phyloP scores from a whole-genome alignment of 2,329 filamentous ascomycete species.

The Fusarium sp. region DNA sequence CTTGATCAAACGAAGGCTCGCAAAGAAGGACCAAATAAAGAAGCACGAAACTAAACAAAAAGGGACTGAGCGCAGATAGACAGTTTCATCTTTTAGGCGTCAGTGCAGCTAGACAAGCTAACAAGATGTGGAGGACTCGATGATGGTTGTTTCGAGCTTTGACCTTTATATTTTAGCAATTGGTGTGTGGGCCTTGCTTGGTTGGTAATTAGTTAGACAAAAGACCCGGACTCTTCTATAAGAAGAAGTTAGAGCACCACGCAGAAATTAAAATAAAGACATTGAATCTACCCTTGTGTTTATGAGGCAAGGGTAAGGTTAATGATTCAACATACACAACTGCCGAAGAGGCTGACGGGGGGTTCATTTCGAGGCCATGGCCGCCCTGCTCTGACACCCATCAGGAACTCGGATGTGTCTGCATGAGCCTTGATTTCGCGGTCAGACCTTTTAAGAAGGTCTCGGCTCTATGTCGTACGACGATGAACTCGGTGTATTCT shows the following conservation, averaged over 20 bases:
- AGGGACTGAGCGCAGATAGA: neutral
- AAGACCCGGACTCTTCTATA: neutral
- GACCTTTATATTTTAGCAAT: neutral
- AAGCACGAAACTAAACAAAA: conserved; percentile 2
- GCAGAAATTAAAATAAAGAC: neutral
- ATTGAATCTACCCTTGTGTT: neutral
- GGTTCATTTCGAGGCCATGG: neutral
- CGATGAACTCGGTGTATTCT: neutral
- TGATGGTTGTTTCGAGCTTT: conserved; percentile 18
- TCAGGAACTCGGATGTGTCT: neutral
- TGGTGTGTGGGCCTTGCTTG: neutral
- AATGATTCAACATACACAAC: conserved; percentile 5
- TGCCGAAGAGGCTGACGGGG: conserved; percentile 3
- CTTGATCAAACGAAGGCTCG: neutral
- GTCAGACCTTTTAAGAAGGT: neutral
- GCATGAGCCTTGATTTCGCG: conserved; percentile 1
- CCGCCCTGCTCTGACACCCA: neutral
- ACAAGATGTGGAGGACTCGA: conserved; percentile 1
- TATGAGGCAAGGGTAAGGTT: neutral
- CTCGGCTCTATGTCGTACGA: neutral
- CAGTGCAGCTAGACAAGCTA: neutral
- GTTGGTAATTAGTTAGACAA: neutral
- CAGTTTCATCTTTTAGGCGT: conserved; percentile 4
- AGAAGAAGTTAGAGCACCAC: neutral
- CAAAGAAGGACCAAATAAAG: neutral